Evolutionary conservation across 2,329 filamentous ascomycete genomes (phyloP), one percentile per base, ranked within the genome.

Genomic region (Akanthomyces lecanii): DNA sequence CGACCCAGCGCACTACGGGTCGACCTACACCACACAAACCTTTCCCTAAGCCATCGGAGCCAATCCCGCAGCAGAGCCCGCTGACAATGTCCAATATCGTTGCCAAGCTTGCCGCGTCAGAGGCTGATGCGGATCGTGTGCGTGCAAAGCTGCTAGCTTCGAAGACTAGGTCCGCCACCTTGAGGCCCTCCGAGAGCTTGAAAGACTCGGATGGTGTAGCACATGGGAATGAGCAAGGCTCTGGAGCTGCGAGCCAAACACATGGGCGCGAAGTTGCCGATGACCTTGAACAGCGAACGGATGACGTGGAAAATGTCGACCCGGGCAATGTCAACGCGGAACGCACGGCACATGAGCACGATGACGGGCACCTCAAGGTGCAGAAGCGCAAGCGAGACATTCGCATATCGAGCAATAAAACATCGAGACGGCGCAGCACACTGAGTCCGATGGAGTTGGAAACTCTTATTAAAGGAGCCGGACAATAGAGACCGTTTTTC

Each of bases 361-460:
- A 64, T 14, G 65, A 69, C 62, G 66, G 70, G 53, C 71, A 66
- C 56, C 61, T 33, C 28, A 68, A 69, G 57, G 72, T 74, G 4
- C 71, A 74, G 54, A 79, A 79, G 72, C 77, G 82, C 38, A 84
- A 83, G 71, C 77, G 81, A 48, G 84, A 79, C 69, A 78, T 75
- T 72, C 82, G 77, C 71, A 79, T 73, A 11, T 56, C 60, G 69
- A 86, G 72, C 73, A 88, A 78, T 77, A 78, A 73, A 10, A 80
- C 85, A 3, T 88, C 82, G 64, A 79, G 89, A 71, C 81, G 90
- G 71, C 82, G 90, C 72, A 92, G 89, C 70, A 93, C 90, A 23
- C 77, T 94, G 38, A 92, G 85, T 69, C 86, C 89, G 3, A 89
- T 88, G 80, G 90, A 94, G 74, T 75, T 93, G 70, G 84, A 90